These are phyloP conservation scores for Sequoiadendron giganteum DNA, from an alignment of 75 land plant genomes.

Conservation along the genomic window DNA sequence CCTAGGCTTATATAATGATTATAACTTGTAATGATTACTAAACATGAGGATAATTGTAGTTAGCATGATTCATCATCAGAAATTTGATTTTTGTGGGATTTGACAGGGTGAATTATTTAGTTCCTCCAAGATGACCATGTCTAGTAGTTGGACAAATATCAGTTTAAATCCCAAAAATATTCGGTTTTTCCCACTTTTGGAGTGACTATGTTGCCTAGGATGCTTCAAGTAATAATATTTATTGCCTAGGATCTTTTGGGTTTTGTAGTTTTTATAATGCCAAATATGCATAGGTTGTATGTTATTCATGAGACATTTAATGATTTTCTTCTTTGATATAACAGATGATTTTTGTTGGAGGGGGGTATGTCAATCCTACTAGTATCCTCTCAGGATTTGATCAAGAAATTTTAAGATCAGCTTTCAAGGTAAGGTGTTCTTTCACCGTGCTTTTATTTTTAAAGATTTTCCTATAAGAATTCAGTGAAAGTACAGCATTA, in stretches of 20 bases:
- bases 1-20: too few relatives aligned
- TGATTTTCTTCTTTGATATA: neutral
- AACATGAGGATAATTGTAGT: too few relatives aligned
- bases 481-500: neutral
- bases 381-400: conserved; percentile 45
- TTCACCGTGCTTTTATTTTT: neutral
- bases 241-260: neutral
- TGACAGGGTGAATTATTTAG: too few relatives aligned
- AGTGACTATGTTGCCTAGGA: neutral
- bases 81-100: too few relatives aligned
- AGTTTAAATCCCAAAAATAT: too few relatives aligned
- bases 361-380: neutral
- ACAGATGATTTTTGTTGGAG: conserved; percentile 9
- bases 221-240: neutral
- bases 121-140: too few relatives aligned
- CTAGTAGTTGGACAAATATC: too few relatives aligned
- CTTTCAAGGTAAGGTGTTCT: conserved; percentile 47
- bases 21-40: neutral
- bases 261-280: neutral
- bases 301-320: neutral
- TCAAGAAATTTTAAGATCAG: conserved; percentile 38
- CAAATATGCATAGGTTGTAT: neutral
- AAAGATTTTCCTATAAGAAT: neutral
- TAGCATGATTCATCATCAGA: neutral
- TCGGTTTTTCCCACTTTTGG: too few relatives aligned